These are phyloP conservation scores for Metschnikowia reukaufii DNA, from an alignment of 805 yeast genomes.

Conservation along the genomic window DNA sequence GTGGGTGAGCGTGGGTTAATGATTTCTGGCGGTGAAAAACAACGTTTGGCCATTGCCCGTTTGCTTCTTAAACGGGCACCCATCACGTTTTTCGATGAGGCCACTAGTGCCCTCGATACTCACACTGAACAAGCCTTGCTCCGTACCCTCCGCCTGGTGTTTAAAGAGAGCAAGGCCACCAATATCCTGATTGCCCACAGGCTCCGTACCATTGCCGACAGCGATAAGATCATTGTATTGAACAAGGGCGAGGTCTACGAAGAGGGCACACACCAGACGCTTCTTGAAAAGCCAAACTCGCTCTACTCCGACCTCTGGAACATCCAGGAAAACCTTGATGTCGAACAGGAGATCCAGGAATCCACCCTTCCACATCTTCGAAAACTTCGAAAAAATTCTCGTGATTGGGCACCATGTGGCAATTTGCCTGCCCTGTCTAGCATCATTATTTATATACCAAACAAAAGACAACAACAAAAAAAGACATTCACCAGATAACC, in stretches of 20 bases:
- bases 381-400: too few species aligned
- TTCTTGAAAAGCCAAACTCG: constrained; percentile 55
- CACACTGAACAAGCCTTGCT: constrained; percentile 88
- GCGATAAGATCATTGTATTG: constrained; percentile 89
- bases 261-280: constrained; percentile 76
- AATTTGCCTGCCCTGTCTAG: too few species aligned
- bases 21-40: constrained; percentile 99
- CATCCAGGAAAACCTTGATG: constrained; percentile 78
- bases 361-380: too few species aligned
- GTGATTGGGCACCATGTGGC: too few species aligned
- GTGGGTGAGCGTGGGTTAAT: constrained; percentile 98
- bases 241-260: constrained; percentile 78
- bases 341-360: constrained; percentile 33
- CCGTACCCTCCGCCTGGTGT: constrained; percentile 67
- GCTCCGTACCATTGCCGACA: constrained; percentile 87
- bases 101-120: constrained; percentile 94
- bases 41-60: constrained; percentile 90
- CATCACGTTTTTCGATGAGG: constrained; percentile 94
- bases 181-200: constrained; percentile 93
- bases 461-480: too few species aligned
- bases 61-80: constrained; percentile 83
- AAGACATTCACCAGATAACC: too few species aligned
- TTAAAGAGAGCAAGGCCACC: constrained; percentile 59
- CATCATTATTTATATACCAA: too few species aligned
- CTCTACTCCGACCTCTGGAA: constrained; percentile 84